These are phyloP conservation scores for Hordeum marinum DNA, from an alignment of 176 grass and related monocot genomes.

Conservation along the genomic window DNA sequence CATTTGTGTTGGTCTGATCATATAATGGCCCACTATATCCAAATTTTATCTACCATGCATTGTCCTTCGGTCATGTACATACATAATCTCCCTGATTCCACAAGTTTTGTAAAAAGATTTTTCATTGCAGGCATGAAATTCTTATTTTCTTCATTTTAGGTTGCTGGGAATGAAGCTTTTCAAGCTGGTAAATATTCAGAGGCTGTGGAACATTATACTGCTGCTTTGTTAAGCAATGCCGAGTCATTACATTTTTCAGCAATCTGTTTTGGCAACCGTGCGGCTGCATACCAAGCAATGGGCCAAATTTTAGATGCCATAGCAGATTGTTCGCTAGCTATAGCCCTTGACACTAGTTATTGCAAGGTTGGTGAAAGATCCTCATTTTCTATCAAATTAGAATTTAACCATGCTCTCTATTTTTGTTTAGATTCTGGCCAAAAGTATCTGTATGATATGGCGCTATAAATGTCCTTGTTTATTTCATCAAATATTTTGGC, in stretches of 20 bases:
- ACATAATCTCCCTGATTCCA: not conserved
- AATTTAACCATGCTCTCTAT: not conserved
- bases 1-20: conserved; percentile 13
- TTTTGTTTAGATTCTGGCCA: conserved; percentile 9
- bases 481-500: conserved; percentile 22
- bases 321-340: conserved; percentile 85
- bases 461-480: not conserved
- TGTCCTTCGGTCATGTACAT: not conserved
- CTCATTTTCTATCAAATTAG: conserved; percentile 9
- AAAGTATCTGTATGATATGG: not conserved
- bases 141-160: conserved; percentile 47
- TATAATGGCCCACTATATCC: not conserved
- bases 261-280: conserved; percentile 83
- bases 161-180: conserved; percentile 87
- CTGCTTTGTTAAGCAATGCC: conserved; percentile 57
- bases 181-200: conserved; percentile 69
- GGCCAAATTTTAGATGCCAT: conserved; percentile 83
- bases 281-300: conserved; percentile 82
- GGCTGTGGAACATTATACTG: conserved; percentile 77
- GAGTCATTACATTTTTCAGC: conserved; percentile 70
- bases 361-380: conserved; percentile 59
- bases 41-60: not conserved
- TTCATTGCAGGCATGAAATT: not conserved
- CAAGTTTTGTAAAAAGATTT: conserved; percentile 11
- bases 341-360: conserved; percentile 68